Base-by-base conservation (phyloP, 2,329 filamentous ascomycete genomes). In the Neobulgaria alba region DNA sequence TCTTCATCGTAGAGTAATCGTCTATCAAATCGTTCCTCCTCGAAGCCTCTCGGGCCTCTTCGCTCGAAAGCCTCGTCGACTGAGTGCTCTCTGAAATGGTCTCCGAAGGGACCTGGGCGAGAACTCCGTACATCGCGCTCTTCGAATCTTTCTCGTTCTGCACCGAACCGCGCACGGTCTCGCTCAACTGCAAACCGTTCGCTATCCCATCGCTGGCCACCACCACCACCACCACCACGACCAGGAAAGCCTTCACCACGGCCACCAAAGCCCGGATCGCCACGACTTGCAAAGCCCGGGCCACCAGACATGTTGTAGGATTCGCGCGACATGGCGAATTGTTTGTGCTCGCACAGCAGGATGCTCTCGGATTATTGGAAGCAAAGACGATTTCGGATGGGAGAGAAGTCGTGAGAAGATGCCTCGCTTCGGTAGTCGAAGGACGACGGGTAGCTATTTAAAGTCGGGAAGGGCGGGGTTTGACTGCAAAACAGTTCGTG, bases 121-220 rank as follows among this genome's bases (percentile, higher is more conserved):
- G 20, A 32, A 63, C 48, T 65, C 67, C 67, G 36, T 10, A 48
- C 43, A 23, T 79, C 74, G 39, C 67, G 66, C 43, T 76, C 72
- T 44, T 74, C 69, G 43, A 67, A 68, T 36, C 66, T 63, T 23
- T 57, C 61, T 41, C 48, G 40, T 26, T 44, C 38, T 19, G 40
- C 44, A n/a, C 53, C 60, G 29, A 60, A 62, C 29, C 63, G 67
- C 43, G 66, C 63, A 36, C 67, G 63, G 36, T 67, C 65, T 32
- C 68, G 65, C 42, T 71, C 67, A 39, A 57, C 55, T 26, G 57
- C 49, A 52, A 72, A 69, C 48, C 73, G 74, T 47, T 75, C 74
- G 34, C 66, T 67, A 52, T 79, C 73, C 73, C 72, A 79, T 52
- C 68, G 63, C 23, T 56, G 46, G 8, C 46, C 53, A 16, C 52